Evolutionary conservation across 306 rosid genomes (phyloP), one percentile per base, ranked within the genome.

Genomic region (Pyrus betulifolia): DNA sequence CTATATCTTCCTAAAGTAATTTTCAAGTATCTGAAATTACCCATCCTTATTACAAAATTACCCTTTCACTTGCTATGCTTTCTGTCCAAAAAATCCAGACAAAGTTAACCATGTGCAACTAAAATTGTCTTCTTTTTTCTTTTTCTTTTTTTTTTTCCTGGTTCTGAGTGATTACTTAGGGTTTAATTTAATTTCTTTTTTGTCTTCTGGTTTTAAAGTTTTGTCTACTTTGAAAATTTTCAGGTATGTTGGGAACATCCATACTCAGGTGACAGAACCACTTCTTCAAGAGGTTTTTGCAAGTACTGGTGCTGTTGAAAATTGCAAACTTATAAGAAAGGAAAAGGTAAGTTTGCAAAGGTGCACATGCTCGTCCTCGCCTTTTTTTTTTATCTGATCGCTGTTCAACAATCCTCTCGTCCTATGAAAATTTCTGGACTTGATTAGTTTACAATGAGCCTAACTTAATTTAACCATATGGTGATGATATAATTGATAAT

Each of bases 261-360:
- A 95, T 76, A 80, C 93, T 11, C 99, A 92, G 80, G 99, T 95
- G 62, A 92, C 99, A 11, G 99, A 95, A 72, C 97, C 96, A 8
- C 99, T 95, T 79, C 88, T 95, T 83, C 99, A 95, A 92, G 99
- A 95, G 87, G 97, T 95, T 79, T 95, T 95, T 71, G 89, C 91
- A 5, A 89, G 93, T 82, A 88, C 96, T 52, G 99, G 99, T 61
- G 93, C 89, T 19, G 94, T 95, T 59, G 99, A 95, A 87, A 90
- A 92, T 78, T 92, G 97, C 82, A 95, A 95, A 76, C 97, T 95
- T 77, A 88, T 95, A 70, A 90, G 97, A 78, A 95, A 95, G 84
- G 99, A 95, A 82, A 95, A 95, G 92, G 99, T 90, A 71, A 74
- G 82, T 14, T 66, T 72, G 55, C 45, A 49, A 54, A 52, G 55